Base-by-base conservation (phyloP, 345 rosid genomes). In the Mangifera indica region DNA sequence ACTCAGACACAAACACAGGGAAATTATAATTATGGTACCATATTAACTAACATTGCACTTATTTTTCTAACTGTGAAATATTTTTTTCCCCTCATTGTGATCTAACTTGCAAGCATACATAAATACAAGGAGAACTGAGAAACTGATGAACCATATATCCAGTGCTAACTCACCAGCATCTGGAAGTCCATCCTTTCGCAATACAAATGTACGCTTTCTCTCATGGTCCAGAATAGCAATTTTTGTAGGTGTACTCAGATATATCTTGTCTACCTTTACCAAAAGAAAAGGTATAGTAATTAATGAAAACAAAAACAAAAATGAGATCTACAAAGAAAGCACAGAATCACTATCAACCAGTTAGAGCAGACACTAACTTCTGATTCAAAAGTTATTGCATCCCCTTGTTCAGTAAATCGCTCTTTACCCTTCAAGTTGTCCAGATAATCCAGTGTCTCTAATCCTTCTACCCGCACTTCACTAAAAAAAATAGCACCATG, bases 381-480 rank as follows among this genome's bases (percentile, higher is more conserved):
- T 42, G 88, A 81, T 78, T 87, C 91, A 77, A 87, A 87, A 59
- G 84, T 80, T 76, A 87, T 74, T 66, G 91, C 91, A 75, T 87
- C 91, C 34, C 88, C 88, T 61, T 87, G 91, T 71, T 87, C 91
- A 12, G 91, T 87, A 73, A 85, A 87, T 49, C 88, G 82, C 77
- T 85, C 84, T 78, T 55, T 79, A 34, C 77, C 67, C 79, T 79
- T 75, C 60, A 87, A 74, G 78, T 80, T 87, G 65, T 85, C 91
- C 63, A 87, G 78, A 73, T 87, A 87, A 75, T 87, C 91, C 70
- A 85, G 76, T 32, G 91, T 87, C 79, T 87, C 91, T 32, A 87
- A 75, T 37, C 88, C 88, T 83, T 87, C 91, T 61, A 87, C 87
- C 51, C 91, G 80, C 70, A 87, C 91, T 85, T 87, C 91, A 79